Evolutionary conservation across 164 flowering plant genomes (phyloP).

Genomic region (Chimonanthus praecox): DNA sequence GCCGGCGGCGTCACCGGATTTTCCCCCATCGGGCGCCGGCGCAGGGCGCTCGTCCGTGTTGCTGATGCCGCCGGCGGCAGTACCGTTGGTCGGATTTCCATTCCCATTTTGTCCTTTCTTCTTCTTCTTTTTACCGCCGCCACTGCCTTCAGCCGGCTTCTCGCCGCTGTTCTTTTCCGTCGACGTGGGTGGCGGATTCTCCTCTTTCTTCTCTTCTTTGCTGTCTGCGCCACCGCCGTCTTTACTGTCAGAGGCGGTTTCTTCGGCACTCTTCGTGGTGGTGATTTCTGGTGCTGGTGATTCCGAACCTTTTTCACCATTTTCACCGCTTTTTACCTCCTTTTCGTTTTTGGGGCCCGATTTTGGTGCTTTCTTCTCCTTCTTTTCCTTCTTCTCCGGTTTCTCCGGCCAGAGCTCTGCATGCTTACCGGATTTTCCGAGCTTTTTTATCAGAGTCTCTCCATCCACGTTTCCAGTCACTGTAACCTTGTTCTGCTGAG

Average conservation of each 20-base stretch:
- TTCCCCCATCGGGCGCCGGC: neutral
- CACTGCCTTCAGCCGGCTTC: constrained; percentile 13
- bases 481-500: constrained; percentile 46
- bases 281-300: neutral
- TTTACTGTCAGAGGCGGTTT: neutral
- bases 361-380: constrained; percentile 16
- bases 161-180: neutral
- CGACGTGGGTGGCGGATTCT: constrained; percentile 1
- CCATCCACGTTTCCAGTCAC: constrained; percentile 52
- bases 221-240: neutral
- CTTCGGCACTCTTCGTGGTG: neutral
- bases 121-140: constrained; percentile 28
- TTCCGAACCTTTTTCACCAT: neutral
- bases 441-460: constrained; percentile 46
- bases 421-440: constrained; percentile 43
- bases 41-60: neutral
- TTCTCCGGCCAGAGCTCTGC: constrained; percentile 49
- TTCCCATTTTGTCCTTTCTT: constrained; percentile 28
- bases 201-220: neutral
- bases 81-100: neutral
- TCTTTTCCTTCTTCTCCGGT: constrained; percentile 18
- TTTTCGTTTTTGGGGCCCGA: constrained; percentile 4
- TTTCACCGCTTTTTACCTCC: neutral
- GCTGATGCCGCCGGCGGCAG: neutral
- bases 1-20: constrained; percentile 6